phyloP scores from a whole-genome alignment of 2,329 filamentous ascomycete species.

The Ustulina deusta region DNA sequence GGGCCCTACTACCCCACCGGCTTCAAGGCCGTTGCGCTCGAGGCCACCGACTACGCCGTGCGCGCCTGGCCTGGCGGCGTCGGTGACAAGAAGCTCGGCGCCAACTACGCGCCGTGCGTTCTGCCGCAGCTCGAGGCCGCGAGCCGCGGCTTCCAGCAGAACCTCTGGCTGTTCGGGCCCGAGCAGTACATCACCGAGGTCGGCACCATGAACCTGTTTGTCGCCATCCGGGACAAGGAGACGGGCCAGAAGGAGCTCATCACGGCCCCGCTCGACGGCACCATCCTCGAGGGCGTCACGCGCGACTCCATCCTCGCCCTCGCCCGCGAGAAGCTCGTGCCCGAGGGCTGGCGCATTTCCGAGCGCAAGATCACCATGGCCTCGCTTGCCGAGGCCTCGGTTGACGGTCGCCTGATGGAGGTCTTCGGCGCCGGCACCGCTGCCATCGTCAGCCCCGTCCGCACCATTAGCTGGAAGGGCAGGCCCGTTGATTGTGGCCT shows the following conservation, averaged over 20 bases:
- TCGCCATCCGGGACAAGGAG: conserved; percentile 84
- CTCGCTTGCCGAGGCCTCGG: conserved; percentile 82
- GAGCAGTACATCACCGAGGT: conserved; percentile 98
- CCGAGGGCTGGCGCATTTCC: conserved; percentile 87
- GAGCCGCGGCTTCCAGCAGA: conserved; percentile 94
- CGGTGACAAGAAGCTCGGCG: conserved; percentile 97
- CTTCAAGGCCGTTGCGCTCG: conserved; percentile 95
- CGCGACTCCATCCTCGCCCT: conserved; percentile 90
- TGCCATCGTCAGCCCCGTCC: conserved; percentile 90
- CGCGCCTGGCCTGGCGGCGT: conserved; percentile 98
- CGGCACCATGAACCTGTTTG: conserved; percentile 99
- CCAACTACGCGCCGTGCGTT: conserved; percentile 99
- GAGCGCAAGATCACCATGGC: conserved; percentile 95
- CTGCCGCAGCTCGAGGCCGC: conserved; percentile 95
- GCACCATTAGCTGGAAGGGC: conserved; percentile 90
- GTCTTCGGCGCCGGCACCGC: conserved; percentile 95
- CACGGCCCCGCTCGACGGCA: conserved; percentile 96
- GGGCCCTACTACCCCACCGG: conserved; percentile 98
- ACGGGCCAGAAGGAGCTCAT: conserved; percentile 92
- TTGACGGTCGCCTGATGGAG: conserved; percentile 88
- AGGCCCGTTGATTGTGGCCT: conserved; percentile 85
- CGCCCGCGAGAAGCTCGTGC: conserved; percentile 83
- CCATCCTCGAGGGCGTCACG: conserved; percentile 94
- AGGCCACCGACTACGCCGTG: conserved; percentile 96
- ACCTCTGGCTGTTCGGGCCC: conserved; percentile 96